A percentile compares a stretch with the other conserved stretches of the same genome.
These are phyloP conservation scores for Pluteus cervinus DNA, from an alignment of 768 basidiomycete genomes.

Conservation along the genomic window DNA sequence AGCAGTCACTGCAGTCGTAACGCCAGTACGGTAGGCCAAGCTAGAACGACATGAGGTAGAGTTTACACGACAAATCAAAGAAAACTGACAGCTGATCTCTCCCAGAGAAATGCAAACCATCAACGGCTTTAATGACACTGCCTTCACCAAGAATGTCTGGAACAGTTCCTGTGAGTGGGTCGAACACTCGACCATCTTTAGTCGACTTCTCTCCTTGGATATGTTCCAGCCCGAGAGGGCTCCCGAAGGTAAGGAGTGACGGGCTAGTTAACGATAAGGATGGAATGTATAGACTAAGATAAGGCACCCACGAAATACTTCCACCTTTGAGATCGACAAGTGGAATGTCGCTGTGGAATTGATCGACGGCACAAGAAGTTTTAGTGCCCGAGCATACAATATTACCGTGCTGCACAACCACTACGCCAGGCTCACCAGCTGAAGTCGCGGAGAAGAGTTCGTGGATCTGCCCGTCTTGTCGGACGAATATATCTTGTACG, in stretches of 20 bases:
- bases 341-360: slow-evolving; percentile 13
- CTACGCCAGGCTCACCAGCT: slow-evolving; percentile 24
- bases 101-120: slow-evolving; percentile 66
- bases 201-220: slow-evolving; percentile 55
- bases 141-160: slow-evolving; percentile 38
- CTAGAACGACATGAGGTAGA: slow-evolving; percentile 20
- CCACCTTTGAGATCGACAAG: slow-evolving; percentile 64
- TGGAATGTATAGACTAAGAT: slow-evolving; percentile 19
- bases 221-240: slow-evolving; percentile 57
- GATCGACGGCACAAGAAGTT: slow-evolving; percentile 17
- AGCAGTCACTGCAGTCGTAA: slow-evolving; percentile 54
- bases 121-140: slow-evolving; percentile 48
- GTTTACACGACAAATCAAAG: not conserved
- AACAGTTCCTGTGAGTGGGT: slow-evolving; percentile 33
- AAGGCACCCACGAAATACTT: slow-evolving; percentile 46
- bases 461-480: slow-evolving; percentile 22
- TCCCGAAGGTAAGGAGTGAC: slow-evolving; percentile 58
- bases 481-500: slow-evolving; percentile 45
- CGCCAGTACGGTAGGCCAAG: slow-evolving; percentile 60
- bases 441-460: slow-evolving; percentile 22
- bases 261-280: slow-evolving; percentile 33
- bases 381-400: slow-evolving; percentile 45
- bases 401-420: slow-evolving; percentile 46
- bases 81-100: slow-evolving; percentile 41
- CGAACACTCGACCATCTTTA: slow-evolving; percentile 50